Base-by-base conservation (phyloP, 2,329 filamentous ascomycete genomes). In the Seiridium unicorne region DNA sequence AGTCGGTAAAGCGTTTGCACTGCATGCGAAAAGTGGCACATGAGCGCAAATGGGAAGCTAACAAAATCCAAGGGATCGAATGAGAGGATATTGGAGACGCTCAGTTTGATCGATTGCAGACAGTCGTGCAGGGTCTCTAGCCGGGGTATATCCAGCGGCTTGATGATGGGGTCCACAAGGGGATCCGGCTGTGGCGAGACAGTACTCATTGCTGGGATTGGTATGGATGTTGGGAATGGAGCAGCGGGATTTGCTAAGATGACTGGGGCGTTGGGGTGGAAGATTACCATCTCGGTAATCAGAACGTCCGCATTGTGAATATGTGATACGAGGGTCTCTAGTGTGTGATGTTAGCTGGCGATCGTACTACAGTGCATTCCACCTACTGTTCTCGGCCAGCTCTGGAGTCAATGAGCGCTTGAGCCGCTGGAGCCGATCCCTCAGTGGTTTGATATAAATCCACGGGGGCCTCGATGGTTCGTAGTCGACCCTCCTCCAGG, bases 301-400 rank as follows among this genome's bases (percentile, higher is more conserved):
- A 70, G 62, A 26, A 77, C 68, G 18, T 79, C 77, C 3, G 73
- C 65, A 44, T 70, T 70, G 58, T 72, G 69, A 1, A 79, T 62
- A 32, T 75, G 68, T 5, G 72, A 71, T n/a, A 68, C 64, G n/a
- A 78, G 63, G 3, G 72, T 63, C 6, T 72, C 77, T 80, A 18
- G 44, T 9, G 18, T 4, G 18, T 34, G 53, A 32, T 3, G 35
- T 13, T 42, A 13, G 31, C 13, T 8, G 8, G 9, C 8, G 8
- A 35, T 35, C 4, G 18, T 9, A 49, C n/a, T 3, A 32, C 13
- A 34, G 11, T 31, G 31, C n/a, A 1, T 38, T 44, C n/a, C 44
- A 62, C 73, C 40, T 60, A 77, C 74, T 72, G 42, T 72, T 69
- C n/a, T 68, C 61, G 3, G 64, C 54, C 3, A 74, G 38, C 5